phyloP scores from a whole-genome alignment of 108 stramenopile species.

The Pseudonitzschia multiseries region DNA sequence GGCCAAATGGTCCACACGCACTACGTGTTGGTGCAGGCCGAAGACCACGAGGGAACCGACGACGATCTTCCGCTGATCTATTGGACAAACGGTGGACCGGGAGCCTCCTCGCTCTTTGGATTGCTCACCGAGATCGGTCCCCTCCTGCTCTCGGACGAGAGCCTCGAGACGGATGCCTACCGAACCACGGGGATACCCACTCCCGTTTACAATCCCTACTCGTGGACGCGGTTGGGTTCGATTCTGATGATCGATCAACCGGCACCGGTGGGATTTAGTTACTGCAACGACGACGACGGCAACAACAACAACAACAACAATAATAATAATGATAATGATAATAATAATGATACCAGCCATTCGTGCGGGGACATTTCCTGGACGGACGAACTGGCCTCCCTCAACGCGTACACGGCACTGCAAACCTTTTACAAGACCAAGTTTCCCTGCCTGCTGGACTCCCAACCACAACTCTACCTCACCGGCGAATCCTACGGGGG shows the following conservation, averaged over 20 bases:
- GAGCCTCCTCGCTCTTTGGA: slow-evolving; percentile 69
- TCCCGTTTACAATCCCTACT: slow-evolving; percentile 55
- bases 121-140: slow-evolving; percentile 71
- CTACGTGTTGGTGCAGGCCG: slow-evolving; percentile 53
- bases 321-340: too few relatives aligned
- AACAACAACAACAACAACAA: too few relatives aligned
- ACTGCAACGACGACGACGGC: slow-evolving; percentile 51
- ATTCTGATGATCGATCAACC: slow-evolving; percentile 78
- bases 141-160: slow-evolving; percentile 52
- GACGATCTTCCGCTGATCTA: slow-evolving; percentile 56
- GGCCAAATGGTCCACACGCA: slow-evolving; percentile 54
- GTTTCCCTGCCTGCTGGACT: slow-evolving; percentile 53
- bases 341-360: slow-evolving; percentile 11
- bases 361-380: slow-evolving; percentile 55
- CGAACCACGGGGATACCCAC: slow-evolving; percentile 60
- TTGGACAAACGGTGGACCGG: slow-evolving; percentile 86
- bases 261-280: slow-evolving; percentile 76
- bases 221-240: slow-evolving; percentile 60
- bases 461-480: slow-evolving; percentile 54
- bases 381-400: slow-evolving; percentile 65
- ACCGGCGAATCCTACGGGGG: slow-evolving; percentile 72
- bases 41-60: slow-evolving; percentile 44
- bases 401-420: slow-evolving; percentile 53
- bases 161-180: slow-evolving; percentile 42
- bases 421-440: slow-evolving; percentile 57